These are phyloP conservation scores for Salix dunnii DNA, from an alignment of 345 rosid species.

Conservation along the genomic window DNA sequence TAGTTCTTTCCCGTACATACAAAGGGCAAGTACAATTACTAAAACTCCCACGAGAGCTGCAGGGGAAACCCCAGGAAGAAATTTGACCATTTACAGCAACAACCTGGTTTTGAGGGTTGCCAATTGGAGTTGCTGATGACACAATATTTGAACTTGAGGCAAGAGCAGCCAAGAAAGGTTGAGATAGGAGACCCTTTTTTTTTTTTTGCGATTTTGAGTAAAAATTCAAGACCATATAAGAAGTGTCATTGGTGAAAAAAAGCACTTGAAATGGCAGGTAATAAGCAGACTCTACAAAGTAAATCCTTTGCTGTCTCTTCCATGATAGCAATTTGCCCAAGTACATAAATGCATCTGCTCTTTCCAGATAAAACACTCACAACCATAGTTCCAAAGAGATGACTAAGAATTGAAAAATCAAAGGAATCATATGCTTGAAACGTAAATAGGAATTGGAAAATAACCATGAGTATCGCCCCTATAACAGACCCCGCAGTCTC, in stretches of 20 bases:
- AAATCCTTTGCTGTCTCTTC: constrained; percentile 69
- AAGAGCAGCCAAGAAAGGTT: constrained; percentile 69
- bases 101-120: constrained; percentile 83
- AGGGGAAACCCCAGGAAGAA: constrained; percentile 60
- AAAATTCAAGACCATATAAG: constrained; percentile 83
- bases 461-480: constrained; percentile 84
- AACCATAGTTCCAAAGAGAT: constrained; percentile 88
- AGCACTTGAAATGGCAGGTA: constrained; percentile 80
- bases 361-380: constrained; percentile 71
- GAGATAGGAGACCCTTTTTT: constrained; percentile 75
- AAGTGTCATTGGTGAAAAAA: constrained; percentile 80
- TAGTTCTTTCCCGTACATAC: constrained; percentile 63
- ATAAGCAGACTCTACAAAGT: constrained; percentile 56
- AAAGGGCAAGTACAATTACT: constrained; percentile 46
- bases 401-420: constrained; percentile 80
- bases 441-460: constrained; percentile 61
- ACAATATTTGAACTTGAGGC: constrained; percentile 89
- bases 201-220: constrained; percentile 67
- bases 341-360: constrained; percentile 77
- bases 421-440: constrained; percentile 78
- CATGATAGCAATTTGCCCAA: constrained; percentile 66
- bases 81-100: constrained; percentile 72
- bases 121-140: constrained; percentile 83
- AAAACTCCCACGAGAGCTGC: constrained; percentile 60
- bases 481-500: constrained; percentile 80